These are phyloP conservation scores for Trichoderma polysporum DNA, from an alignment of 2,329 filamentous ascomycete genomes.

Conservation along the genomic window DNA sequence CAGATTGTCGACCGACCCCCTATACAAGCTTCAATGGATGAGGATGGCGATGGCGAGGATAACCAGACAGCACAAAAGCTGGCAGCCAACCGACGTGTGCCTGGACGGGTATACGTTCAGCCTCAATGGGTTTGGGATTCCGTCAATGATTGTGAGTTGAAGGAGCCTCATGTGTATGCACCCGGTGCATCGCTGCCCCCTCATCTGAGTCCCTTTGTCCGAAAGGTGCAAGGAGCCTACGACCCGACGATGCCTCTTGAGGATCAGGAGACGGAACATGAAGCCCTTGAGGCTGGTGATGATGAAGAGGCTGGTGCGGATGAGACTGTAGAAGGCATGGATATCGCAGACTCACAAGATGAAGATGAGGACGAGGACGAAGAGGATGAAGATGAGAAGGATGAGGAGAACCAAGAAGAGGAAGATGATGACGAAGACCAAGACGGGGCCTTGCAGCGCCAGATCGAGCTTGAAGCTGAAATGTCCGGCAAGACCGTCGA, in stretches of 20 bases:
- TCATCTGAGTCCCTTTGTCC: slow-evolving; percentile 94
- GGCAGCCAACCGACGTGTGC: slow-evolving; percentile 68
- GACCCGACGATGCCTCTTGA: slow-evolving; percentile 84
- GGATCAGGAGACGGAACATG: slow-evolving; percentile 83
- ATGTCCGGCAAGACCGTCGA: slow-evolving; percentile 66
- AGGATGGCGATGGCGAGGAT: slow-evolving; percentile 53
- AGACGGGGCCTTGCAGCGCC: slow-evolving; percentile 69
- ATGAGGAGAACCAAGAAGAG: slow-evolving; percentile 45
- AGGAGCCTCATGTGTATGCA: slow-evolving; percentile 82
- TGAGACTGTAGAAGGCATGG: slow-evolving; percentile 49
- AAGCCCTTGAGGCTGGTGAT: slow-evolving; percentile 71
- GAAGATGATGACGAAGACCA: slow-evolving; percentile 44
- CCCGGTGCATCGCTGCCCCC: slow-evolving; percentile 88
- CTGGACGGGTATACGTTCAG: slow-evolving; percentile 90
- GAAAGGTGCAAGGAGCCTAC: slow-evolving; percentile 80
- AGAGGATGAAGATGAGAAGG: slow-evolving; percentile 49
- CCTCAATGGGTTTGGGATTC: slow-evolving; percentile 99
- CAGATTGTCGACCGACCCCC: slow-evolving; percentile 92
- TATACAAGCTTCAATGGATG: slow-evolving; percentile 58
- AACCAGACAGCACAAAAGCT: slow-evolving; percentile 63
- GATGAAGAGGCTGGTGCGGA: slow-evolving; percentile 50
- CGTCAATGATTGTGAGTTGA: slow-evolving; percentile 85
- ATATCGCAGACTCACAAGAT: slow-evolving; percentile 48
- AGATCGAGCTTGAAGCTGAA: slow-evolving; percentile 91
- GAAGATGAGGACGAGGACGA: slow-evolving; percentile 67